Conservation (phyloP, 2,329 filamentous ascomycete genomes). For the Neonectria ditissima region DNA sequence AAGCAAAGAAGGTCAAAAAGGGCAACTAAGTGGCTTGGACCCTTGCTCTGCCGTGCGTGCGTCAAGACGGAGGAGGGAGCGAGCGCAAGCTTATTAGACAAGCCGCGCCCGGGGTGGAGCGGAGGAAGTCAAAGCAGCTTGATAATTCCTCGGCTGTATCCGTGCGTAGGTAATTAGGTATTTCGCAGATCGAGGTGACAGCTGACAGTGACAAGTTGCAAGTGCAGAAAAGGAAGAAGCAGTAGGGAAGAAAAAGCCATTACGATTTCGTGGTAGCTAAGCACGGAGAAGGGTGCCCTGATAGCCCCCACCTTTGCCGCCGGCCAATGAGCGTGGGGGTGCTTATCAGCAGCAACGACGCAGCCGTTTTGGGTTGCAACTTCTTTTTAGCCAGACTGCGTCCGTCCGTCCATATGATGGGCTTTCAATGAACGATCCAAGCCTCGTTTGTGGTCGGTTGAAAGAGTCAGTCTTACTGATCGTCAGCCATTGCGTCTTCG, state of each 20-base stretch:
- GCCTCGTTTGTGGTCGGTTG: slow-evolving; percentile 1
- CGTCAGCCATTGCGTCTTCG: neutral
- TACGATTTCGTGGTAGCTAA: slow-evolving; percentile 29
- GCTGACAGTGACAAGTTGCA: neutral
- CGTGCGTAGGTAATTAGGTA: too few relatives aligned
- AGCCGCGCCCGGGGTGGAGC: too few relatives aligned
- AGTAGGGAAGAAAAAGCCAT: slow-evolving; percentile 25
- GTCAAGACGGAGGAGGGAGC: neutral
- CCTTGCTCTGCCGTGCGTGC: neutral
- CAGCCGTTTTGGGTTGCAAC: slow-evolving; percentile 27
- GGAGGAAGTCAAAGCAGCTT: neutral
- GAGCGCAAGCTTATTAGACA: too few relatives aligned
- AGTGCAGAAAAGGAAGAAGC: too few relatives aligned
- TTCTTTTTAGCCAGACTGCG: neutral
- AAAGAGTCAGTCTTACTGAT: neutral
- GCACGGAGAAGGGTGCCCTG: slow-evolving; percentile 6
- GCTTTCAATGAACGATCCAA: too few relatives aligned
- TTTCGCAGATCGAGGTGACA: neutral
- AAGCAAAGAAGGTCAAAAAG: neutral
- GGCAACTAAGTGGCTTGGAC: neutral
- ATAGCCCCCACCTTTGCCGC: slow-evolving; percentile 36
- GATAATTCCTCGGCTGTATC: neutral
- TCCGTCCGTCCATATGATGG: neutral
- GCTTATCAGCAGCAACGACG: slow-evolving; percentile 45
- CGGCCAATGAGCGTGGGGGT: slow-evolving; percentile 40